Conservation (phyloP, 1,284 basidiomycete genomes). For the Porodaedalea pini region DNA sequence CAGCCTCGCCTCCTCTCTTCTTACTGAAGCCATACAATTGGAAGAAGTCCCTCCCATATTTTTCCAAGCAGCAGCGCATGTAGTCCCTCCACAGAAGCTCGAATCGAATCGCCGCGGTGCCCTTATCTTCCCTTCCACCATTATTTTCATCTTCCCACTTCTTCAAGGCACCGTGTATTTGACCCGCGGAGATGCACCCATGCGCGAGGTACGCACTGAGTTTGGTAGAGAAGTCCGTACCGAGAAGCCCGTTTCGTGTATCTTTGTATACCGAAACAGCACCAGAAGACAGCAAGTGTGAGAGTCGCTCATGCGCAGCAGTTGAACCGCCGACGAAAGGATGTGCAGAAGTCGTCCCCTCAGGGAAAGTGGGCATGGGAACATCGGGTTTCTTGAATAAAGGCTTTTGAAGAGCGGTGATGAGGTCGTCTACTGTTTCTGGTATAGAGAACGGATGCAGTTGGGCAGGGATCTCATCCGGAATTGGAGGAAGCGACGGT, state of each 20-base stretch:
- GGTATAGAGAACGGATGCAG: slow-evolving; percentile 19
- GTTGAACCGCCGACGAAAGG: slow-evolving; percentile 41
- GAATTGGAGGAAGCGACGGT: slow-evolving; percentile 2
- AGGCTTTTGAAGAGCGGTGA: slow-evolving; percentile 18
- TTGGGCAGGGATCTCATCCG: slow-evolving; percentile 16
- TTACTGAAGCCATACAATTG: slow-evolving; percentile 24
- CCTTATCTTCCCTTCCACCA: slow-evolving; percentile 24
- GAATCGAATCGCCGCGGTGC: slow-evolving; percentile 35
- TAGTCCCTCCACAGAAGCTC: slow-evolving; percentile 54
- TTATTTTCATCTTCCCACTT: slow-evolving; percentile 25
- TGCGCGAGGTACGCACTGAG: slow-evolving; percentile 46
- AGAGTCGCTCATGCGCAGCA: slow-evolving; percentile 34
- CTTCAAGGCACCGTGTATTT: slow-evolving; percentile 33
- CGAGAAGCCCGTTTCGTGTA: slow-evolving; percentile 49
- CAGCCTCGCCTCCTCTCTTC: background rate
- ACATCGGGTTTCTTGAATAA: slow-evolving; percentile 11
- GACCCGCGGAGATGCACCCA: slow-evolving; percentile 44
- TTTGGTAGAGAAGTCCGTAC: slow-evolving; percentile 49
- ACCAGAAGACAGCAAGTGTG: slow-evolving; percentile 32
- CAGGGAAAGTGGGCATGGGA: background rate
- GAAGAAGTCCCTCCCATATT: slow-evolving; percentile 28
- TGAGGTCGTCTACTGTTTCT: slow-evolving; percentile 6
- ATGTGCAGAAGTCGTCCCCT: slow-evolving; percentile 33
- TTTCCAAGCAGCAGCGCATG: slow-evolving; percentile 41
- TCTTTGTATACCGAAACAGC: slow-evolving; percentile 43